These are phyloP conservation scores for Alternaria solani DNA, from an alignment of 2,329 filamentous ascomycete genomes.

Conservation along the genomic window DNA sequence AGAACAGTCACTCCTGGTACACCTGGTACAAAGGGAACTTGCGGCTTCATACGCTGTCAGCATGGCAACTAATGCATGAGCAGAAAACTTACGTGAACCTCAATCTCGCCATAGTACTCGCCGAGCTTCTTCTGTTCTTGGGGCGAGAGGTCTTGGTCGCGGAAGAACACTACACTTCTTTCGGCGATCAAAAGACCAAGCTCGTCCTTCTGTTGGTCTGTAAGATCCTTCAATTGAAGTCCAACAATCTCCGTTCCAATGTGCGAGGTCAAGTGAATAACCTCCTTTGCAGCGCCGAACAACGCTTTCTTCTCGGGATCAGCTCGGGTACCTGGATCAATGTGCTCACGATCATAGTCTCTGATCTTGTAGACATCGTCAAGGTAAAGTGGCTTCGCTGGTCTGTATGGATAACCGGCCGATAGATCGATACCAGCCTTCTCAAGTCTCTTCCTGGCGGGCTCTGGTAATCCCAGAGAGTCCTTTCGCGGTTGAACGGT, in stretches of 20 bases:
- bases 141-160: slow-evolving; percentile 56
- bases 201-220: slow-evolving; percentile 59
- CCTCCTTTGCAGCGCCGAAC: slow-evolving; percentile 52
- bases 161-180: slow-evolving; percentile 60
- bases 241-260: slow-evolving; percentile 49
- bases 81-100: slow-evolving; percentile 67
- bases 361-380: slow-evolving; percentile 75
- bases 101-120: slow-evolving; percentile 61
- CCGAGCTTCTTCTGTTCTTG: slow-evolving; percentile 45
- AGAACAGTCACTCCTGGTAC: slow-evolving; percentile 70
- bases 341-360: slow-evolving; percentile 51
- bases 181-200: slow-evolving; percentile 54
- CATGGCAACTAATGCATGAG: neutral
- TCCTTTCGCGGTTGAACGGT: slow-evolving; percentile 70
- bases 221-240: slow-evolving; percentile 59
- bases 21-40: slow-evolving; percentile 75
- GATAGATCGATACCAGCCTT: slow-evolving; percentile 75
- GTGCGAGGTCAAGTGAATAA: slow-evolving; percentile 48
- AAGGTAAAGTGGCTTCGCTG: slow-evolving; percentile 70
- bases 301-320: slow-evolving; percentile 55
- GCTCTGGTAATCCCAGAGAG: slow-evolving; percentile 66
- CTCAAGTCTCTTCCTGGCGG: slow-evolving; percentile 66
- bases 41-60: slow-evolving; percentile 59
- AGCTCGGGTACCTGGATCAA: slow-evolving; percentile 60
- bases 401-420: slow-evolving; percentile 74